A percentile compares a stretch with the other conserved stretches of the same genome.
Conservation (phyloP, 441 rosid species). For the Biscutella laevigata region DNA sequence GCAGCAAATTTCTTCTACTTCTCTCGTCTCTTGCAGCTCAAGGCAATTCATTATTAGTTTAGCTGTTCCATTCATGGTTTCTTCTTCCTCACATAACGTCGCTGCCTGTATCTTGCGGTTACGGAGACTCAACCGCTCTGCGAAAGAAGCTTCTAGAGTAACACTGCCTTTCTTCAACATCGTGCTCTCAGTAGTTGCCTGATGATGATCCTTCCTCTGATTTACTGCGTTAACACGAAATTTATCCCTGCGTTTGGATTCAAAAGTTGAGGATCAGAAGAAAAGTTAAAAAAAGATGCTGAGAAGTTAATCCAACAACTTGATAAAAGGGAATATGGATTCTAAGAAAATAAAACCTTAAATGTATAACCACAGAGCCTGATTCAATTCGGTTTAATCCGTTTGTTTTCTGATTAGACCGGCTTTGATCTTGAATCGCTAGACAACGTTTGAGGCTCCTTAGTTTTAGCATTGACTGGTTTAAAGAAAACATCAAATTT, state of each 20-base stretch:
- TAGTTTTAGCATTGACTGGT: conserved; percentile 51
- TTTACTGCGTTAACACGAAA: conserved; percentile 8
- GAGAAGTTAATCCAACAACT: neutral
- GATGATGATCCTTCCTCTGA: neutral
- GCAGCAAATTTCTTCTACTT: neutral
- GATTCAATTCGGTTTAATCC: conserved; percentile 24
- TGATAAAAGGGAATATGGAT: neutral
- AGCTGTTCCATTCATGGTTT: neutral
- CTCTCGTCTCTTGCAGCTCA: conserved; percentile 15
- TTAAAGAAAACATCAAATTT: neutral
- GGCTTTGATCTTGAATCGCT: conserved; percentile 36
- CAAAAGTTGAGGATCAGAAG: neutral
- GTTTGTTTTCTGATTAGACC: conserved; percentile 18
- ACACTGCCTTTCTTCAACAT: neutral
- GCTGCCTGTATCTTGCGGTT: conserved; percentile 14
- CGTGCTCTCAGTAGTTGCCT: neutral
- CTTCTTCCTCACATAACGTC: neutral
- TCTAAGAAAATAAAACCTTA: conserved; percentile 14
- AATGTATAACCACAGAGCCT: conserved; percentile 37
- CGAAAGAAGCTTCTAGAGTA: conserved; percentile 3
- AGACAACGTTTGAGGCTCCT: conserved; percentile 46
- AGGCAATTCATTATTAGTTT: neutral
- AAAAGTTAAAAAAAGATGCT: neutral
- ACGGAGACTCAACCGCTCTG: neutral
- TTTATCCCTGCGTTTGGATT: conserved; percentile 38